Evolutionary conservation across 1,139 yeast genomes (phyloP), one percentile per base, ranked within the genome.

Genomic region (Sugiyamaella xylanicola): DNA sequence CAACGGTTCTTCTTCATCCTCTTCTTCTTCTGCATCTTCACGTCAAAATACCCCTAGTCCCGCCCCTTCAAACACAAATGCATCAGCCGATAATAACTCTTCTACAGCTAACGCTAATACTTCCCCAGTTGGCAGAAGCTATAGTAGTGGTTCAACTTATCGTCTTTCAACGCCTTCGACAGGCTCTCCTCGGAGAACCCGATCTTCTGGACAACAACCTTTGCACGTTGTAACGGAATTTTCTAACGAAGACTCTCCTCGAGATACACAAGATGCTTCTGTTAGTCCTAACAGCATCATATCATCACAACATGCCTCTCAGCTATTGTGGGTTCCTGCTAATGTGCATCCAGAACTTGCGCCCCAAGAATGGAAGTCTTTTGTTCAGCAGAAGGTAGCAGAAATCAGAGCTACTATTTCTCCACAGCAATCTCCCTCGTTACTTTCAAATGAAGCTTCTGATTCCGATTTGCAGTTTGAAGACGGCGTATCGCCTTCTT

Each of bases 311-410:
- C 71, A 70, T 35, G 70, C 70, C 9, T 63, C 68, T 4, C 67
- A 67, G 59, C 63, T 72, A 43, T 74, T 91, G 51, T 92, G 99
- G 99, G 97, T 93, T 1, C 97, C 98, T 0, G 98, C 98, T 1
- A 85, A 84, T 61, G 80, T 90, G 48, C 99, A 93, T 68, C 98
- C 99, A 1, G 93, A 87, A 66, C 82, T 93, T 16, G 92, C 95
- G 37, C 98, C 98, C 0, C 95, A 89, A 64, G 90, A 88, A 64
- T 93, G 91, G 79, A 81, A 86, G 63, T 81, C 84, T 60, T 91
- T 90, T 72, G 89, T 93, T 40, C 87, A 87, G 65, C 80, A 83
- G 51, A 87, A 93, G 21, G 85, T 91, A 17, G 86, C 87, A 59
- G 95, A 87, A 66, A 78, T 90, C 59, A 79, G 84, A 65, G 82